phyloP scores from a whole-genome alignment of 805 yeast genomes.

The Ogataea philodendri region DNA sequence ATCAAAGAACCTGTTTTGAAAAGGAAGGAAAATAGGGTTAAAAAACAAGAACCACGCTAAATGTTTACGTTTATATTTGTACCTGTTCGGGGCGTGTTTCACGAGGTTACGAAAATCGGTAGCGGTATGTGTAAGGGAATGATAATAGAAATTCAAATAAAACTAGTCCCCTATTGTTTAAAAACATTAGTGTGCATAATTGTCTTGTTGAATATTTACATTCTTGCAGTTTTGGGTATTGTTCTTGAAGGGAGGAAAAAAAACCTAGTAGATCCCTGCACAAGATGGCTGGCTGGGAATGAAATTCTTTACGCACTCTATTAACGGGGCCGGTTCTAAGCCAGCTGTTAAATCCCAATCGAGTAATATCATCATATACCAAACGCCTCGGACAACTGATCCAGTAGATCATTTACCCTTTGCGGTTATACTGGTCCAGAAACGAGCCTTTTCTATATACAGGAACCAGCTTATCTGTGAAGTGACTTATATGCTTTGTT shows the following conservation, averaged over 20 bases:
- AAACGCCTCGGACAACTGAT: neutral
- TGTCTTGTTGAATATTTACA: no score
- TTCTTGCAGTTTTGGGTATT: neutral
- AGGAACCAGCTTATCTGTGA: neutral
- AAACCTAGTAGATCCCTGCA: neutral
- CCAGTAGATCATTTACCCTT: no score
- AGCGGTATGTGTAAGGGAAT: no score
- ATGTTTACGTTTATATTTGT: slow-evolving; percentile 8
- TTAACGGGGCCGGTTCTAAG: slow-evolving; percentile 4
- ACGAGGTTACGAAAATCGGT: slow-evolving; percentile 8
- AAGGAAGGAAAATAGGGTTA: neutral
- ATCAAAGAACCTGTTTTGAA: neutral
- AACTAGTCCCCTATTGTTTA: slow-evolving; percentile 1
- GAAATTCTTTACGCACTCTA: neutral
- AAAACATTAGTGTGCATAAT: no score
- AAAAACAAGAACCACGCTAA: no score
- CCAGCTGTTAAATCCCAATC: no score
- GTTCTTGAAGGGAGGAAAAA: neutral
- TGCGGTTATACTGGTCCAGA: no score
- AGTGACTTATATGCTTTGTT: no score
- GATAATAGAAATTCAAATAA: slow-evolving; percentile 1
- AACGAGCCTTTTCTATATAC: neutral
- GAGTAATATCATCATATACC: neutral
- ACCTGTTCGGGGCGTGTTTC: slow-evolving; percentile 9
- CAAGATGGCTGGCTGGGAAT: slow-evolving; percentile 3